phyloP scores from a whole-genome alignment of 2,329 filamentous ascomycete genomes.

The Raffaelea ambrosiae region DNA sequence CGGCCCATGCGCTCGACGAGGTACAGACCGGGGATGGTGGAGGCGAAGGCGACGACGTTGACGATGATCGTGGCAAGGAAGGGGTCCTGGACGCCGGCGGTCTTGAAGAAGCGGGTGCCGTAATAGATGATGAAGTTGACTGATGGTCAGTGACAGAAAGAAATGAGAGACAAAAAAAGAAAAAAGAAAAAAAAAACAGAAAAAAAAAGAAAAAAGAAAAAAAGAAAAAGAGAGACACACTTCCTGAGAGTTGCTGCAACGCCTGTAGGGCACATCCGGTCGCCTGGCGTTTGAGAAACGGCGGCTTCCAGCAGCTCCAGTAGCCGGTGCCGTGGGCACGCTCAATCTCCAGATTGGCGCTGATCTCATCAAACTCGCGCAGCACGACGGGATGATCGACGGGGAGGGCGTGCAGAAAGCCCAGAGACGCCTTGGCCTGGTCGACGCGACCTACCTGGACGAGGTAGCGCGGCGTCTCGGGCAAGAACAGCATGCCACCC shows the following conservation, averaged over 20 bases:
- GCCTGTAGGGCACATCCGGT: too few relatives aligned
- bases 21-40: conserved; percentile 80
- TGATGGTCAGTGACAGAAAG: conserved; percentile 38
- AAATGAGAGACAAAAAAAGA: too few relatives aligned
- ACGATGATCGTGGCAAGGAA: conserved; percentile 81
- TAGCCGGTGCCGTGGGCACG: not conserved
- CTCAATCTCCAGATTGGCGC: conserved; percentile 25
- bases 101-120: conserved; percentile 74
- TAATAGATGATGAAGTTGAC: conserved; percentile 87
- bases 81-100: conserved; percentile 62
- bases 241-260: too few relatives aligned
- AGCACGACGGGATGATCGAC: not conserved
- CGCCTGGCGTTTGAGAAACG: not conserved
- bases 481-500: conserved; percentile 59
- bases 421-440: conserved; percentile 48
- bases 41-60: conserved; percentile 78
- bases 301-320: not conserved
- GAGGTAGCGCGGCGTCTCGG: conserved; percentile 66
- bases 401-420: not conserved
- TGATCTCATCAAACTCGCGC: conserved; percentile 43
- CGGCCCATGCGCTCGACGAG: conserved; percentile 74
- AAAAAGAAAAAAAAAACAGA: too few relatives aligned
- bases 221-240: too few relatives aligned
- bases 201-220: too few relatives aligned
- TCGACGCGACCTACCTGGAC: conserved; percentile 62